Conservation (phyloP, 805 yeast species). For the fission yeast (Schizosaccharomyces pombe) region ASM294v3 CU329670.1:1513001-1513500, state of each 20-base stretch:
- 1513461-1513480: not conserved
- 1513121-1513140: not conserved
- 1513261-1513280: not conserved
- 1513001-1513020: too few relatives aligned
- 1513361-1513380: not conserved
- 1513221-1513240: not conserved
- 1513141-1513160: not conserved
- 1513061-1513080: not conserved
- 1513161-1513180: not conserved
- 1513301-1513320: not conserved
- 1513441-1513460: not conserved
- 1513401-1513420: not conserved
- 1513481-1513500: not conserved
- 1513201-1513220: not conserved
- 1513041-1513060: not conserved
- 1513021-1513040: too few relatives aligned
- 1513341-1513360: not conserved
- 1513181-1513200: not conserved
- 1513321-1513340: not conserved
- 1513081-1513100: not conserved
- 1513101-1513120: not conserved
- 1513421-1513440: not conserved
- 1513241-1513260: not conserved
- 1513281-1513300: not conserved
- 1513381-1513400: not conserved